A percentile compares a stretch with the other conserved stretches of the same genome.
These are phyloP conservation scores for Exophiala dermatitidis DNA, from an alignment of 2,329 filamentous ascomycete genomes.

Conservation along the genomic window DNA sequence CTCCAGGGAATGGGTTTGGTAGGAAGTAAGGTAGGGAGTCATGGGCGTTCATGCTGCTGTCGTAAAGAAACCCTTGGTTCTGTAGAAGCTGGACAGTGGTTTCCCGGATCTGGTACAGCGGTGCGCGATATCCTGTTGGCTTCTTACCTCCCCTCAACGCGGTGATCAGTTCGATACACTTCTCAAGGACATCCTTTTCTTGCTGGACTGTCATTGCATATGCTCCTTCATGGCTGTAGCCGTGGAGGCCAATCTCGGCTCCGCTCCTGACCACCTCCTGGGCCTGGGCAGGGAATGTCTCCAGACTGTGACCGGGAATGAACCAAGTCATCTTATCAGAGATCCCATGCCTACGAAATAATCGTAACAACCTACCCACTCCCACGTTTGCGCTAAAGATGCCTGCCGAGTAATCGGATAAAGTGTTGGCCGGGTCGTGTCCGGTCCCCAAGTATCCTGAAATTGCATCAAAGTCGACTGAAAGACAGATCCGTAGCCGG, in stretches of 20 bases:
- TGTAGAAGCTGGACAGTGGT: conserved; percentile 44
- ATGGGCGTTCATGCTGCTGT: conserved; percentile 46
- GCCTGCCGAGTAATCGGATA: conserved; percentile 50
- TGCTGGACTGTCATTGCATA: conserved; percentile 41
- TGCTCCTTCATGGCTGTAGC: conserved; percentile 34
- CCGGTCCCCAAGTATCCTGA: conserved; percentile 56
- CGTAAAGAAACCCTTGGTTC: conserved; percentile 45
- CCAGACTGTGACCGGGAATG: conserved; percentile 52
- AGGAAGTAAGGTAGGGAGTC: conserved; percentile 47
- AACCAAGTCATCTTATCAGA: conserved; percentile 53
- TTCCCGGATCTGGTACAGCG: conserved; percentile 46
- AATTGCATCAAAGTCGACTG: conserved; percentile 52
- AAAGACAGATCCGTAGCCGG: conserved; percentile 30
- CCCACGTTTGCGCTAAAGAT: conserved; percentile 53
- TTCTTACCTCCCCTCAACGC: conserved; percentile 38
- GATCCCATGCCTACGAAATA: conserved; percentile 48
- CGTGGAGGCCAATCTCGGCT: conserved; percentile 38
- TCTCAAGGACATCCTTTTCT: conserved; percentile 44
- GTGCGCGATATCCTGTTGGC: conserved; percentile 46
- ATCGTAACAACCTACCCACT: conserved; percentile 48
- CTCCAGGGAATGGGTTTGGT: conserved; percentile 30
- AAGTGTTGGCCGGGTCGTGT: conserved; percentile 45
- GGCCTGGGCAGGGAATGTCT: conserved; percentile 50
- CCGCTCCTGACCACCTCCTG: conserved; percentile 46
- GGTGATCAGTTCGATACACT: conserved; percentile 42